Evolutionary conservation across 352 stramenopile genomes (phyloP).

Genomic region (Stramenopiles sp.): DNA sequence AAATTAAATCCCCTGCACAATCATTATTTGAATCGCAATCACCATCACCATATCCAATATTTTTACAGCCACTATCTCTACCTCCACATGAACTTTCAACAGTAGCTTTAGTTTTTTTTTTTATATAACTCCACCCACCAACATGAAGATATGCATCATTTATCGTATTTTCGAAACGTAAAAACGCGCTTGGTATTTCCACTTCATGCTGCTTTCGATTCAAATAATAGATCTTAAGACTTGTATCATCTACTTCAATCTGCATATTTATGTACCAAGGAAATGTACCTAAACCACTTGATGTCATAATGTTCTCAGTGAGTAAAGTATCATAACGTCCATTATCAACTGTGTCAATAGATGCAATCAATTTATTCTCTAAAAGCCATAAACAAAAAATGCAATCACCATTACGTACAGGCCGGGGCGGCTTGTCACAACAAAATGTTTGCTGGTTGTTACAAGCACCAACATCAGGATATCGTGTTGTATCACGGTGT

Average conservation of each 20-base stretch:
- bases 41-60: not conserved
- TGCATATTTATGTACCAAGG: not conserved
- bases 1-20: not conserved
- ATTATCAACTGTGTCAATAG: not conserved
- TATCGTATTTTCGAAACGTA: not conserved
- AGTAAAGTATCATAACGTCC: not conserved
- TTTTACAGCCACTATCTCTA: not conserved
- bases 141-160: not conserved
- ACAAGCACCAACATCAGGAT: not conserved
- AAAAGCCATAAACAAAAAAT: not conserved
- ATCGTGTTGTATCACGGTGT: not conserved
- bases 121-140: not conserved
- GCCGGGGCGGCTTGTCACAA: not conserved
- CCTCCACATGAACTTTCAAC: not conserved
- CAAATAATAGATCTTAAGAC: not conserved
- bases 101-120: not conserved
- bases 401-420: not conserved
- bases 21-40: not conserved
- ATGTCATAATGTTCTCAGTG: not conserved
- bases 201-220: not conserved
- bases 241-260: not conserved
- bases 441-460: not conserved
- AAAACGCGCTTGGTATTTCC: not conserved
- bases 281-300: not conserved
- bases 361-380: not conserved